Base-by-base conservation (phyloP, 2,329 filamentous ascomycete genomes). In the Fusarium falciforme region DNA sequence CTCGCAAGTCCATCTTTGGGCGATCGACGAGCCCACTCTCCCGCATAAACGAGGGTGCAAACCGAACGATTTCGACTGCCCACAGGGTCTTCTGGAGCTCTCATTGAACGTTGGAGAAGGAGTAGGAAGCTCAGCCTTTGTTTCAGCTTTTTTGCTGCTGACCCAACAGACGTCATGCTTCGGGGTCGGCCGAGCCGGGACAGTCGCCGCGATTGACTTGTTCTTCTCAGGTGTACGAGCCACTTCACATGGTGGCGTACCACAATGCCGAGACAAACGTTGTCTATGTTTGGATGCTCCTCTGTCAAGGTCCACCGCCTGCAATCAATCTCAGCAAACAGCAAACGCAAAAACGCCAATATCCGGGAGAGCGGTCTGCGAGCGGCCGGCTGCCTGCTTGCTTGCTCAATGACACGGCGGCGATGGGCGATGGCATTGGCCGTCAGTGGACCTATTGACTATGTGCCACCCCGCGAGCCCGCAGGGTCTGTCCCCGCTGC, bases 1-100 rank as follows among this genome's bases (percentile, higher is more conserved):
- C 49, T 52, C 17, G 20, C 49, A 58, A 67, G 40, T 49, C 64
- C 57, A 55, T 67, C 36, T 44, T 16, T 61, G 49, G 67, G 58
- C 29, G 63, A 75, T 74, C 62, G 31, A 55, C 49, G n/a, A 68
- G 47, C 55, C 75, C 75, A 76, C 66, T 42, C 58, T 25, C 54
- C 66, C 60, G 61, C 75, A 77, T 72, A 76, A 76, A 75, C 68
- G 72, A 77, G 67, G 38, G 59, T 55, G 40, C 61, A 67, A 66
- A 72, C 72, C 47, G 64, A 62, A 66, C 61, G 60, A 65, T 59
- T 17, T 29, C 17, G 17, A 17, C 22, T 31, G 20, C 40, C 44
- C 16, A 31, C 52, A 52, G 40, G 22, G 33, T 36, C 25, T 61
- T 29, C 22, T n/a, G 5, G 10, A 52, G 38, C 27, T 31, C 57